Evolutionary conservation across 768 basidiomycete genomes (phyloP), one percentile per base, ranked within the genome.

Genomic region (Strobilomyces dryophilus): DNA sequence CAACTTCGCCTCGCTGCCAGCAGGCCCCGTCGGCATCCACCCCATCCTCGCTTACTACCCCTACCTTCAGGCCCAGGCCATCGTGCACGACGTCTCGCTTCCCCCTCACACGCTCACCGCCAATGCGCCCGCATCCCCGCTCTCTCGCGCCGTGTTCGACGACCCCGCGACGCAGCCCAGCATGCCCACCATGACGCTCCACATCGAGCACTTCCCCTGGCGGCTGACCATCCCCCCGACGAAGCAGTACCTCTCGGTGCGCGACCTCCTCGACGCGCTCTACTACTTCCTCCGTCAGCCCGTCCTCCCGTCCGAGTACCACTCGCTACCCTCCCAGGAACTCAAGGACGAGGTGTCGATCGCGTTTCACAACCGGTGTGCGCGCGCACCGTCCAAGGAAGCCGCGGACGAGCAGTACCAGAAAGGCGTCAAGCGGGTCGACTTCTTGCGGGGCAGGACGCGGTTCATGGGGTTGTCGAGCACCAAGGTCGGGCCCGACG

Each of bases 381-480:
- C 65, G 34, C 64, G 68, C 12, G 66, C 74, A 14, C 40, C 56
- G 1, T 69, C 74, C 12, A 51, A 63, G 2, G 61, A 61, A 31
- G 63, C 51, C 1, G 68, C 67, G 24, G 71, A 69, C 31, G 59
- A 63, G 26, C 81, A 83, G 64, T 68, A 71, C 55, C 58, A 57
- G 11, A 77, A 77, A 60, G 80, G 79, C 0, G 58, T 83, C 18
- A 81, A 77, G 63, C 66, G 80, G 46, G 73, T 84, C 0, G 83
- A 85, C 63, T 83, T 81, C 58, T 64, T 85, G 45, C 63, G 70
- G 45, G 73, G 66, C 21, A 67, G 64, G 17, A 73, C 66, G 3
- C 71, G 65, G 59, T 77, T 84, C 64, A 74, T 73, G 54, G 82
- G 82, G 17, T 52, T 81, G 34, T 68, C 74, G 8, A 70, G 75